Conservation (phyloP, 2,329 filamentous ascomycete genomes). For the Sporothrix phasma region DNA sequence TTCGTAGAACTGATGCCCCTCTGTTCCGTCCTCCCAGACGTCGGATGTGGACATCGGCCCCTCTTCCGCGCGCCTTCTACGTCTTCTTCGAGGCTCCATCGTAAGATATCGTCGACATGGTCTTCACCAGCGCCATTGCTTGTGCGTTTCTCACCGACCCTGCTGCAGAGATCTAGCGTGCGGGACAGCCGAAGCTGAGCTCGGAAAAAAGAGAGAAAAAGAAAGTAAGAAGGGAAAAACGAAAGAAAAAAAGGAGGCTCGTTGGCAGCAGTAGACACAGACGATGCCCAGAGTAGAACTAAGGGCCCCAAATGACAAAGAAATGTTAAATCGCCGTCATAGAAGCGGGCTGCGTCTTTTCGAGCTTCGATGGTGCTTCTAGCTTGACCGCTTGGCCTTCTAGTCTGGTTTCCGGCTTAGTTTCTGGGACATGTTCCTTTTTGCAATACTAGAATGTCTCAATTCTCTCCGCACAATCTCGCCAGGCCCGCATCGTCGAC, state of each 20-base stretch:
- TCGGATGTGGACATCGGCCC: neutral
- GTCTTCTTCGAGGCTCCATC: neutral
- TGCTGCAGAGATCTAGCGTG: neutral
- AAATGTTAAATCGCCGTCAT: neutral
- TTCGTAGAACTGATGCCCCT: neutral
- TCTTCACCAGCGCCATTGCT: neutral
- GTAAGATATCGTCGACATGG: neutral
- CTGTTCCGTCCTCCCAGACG: neutral
- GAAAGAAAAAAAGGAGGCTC: neutral
- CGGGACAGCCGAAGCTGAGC: neutral
- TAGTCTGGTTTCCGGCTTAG: neutral
- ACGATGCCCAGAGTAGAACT: neutral
- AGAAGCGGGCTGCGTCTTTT: neutral
- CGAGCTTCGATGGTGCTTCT: constrained; percentile 5
- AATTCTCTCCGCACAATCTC: neutral
- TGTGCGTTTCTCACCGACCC: neutral
- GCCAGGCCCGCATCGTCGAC: neutral
- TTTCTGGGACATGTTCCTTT: neutral
- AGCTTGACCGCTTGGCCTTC: neutral
- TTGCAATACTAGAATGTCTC: too few species aligned
- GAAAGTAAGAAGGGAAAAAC: neutral
- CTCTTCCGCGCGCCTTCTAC: neutral
- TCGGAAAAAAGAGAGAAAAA: neutral
- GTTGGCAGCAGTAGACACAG: neutral
- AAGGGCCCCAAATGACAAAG: too few species aligned